phyloP scores from a whole-genome alignment of 2,329 filamentous ascomycete genomes.

The Xylariales sp. region DNA sequence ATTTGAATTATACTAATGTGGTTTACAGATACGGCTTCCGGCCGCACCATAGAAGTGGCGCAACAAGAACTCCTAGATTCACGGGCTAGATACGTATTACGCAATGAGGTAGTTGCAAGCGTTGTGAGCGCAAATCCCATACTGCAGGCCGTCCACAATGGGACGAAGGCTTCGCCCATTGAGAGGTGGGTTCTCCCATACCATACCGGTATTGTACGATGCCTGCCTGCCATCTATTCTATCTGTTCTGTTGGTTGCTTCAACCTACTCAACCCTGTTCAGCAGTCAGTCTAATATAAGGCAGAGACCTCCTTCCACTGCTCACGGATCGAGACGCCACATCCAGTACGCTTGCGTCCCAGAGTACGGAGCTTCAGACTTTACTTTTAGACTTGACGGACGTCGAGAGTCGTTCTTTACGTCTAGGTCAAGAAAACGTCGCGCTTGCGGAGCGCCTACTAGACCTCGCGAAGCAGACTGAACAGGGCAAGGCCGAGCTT shows the following conservation, averaged over 20 bases:
- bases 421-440: conserved; percentile 69
- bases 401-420: conserved; percentile 68
- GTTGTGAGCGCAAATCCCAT: conserved; percentile 80
- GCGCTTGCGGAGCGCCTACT: conserved; percentile 72
- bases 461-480: conserved; percentile 68
- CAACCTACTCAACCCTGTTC: background rate
- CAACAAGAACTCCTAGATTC: conserved; percentile 77
- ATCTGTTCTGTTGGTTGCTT: background rate
- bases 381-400: conserved; percentile 65
- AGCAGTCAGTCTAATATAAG: conserved; percentile 25
- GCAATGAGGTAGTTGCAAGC: conserved; percentile 74
- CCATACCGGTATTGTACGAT: background rate
- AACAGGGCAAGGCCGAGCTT: conserved; percentile 62
- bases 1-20: conserved; percentile 45
- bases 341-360: conserved; percentile 71
- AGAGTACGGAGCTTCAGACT: conserved; percentile 64
- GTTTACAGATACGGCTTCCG: conserved; percentile 56
- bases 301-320: conserved; percentile 73
- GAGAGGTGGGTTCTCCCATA: conserved; percentile 68
- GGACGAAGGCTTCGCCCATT: conserved; percentile 70
- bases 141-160: conserved; percentile 79
- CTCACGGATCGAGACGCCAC: conserved; percentile 74
- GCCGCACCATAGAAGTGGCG: conserved; percentile 59
- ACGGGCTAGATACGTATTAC: conserved; percentile 75
- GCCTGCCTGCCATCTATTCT: background rate